Evolutionary conservation across 129 eudicot genomes (phyloP).

Genomic region (Lonicera japonica): DNA sequence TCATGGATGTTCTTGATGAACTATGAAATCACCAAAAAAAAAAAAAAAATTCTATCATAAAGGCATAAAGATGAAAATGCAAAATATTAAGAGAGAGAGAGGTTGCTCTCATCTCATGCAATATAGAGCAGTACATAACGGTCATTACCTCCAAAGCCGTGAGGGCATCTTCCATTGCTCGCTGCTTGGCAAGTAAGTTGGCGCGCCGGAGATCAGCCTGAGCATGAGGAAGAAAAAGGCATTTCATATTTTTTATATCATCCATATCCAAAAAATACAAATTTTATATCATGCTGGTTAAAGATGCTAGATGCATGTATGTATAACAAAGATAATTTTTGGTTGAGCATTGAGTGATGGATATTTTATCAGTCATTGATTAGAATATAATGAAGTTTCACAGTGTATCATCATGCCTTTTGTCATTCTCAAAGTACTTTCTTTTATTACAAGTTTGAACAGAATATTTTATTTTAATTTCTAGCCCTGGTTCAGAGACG

Average conservation of each 20-base stretch:
- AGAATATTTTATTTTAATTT: no score
- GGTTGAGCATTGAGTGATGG: no score
- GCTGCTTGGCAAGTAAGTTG: slow-evolving; percentile 81
- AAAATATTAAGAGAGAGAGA: background rate
- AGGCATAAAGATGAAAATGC: background rate
- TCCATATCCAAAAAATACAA: background rate
- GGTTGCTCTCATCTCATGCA: no score
- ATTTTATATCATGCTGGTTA: no score
- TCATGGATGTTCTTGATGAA: slow-evolving; percentile 80
- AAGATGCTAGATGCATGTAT: background rate
- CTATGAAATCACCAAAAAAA: slow-evolving; percentile 19
- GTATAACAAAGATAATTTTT: no score
- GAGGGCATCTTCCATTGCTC: slow-evolving; percentile 87
- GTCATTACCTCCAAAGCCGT: slow-evolving; percentile 98
- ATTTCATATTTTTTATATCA: background rate
- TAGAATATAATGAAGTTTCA: no score
- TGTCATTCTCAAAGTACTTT: no score
- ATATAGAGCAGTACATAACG: no score
- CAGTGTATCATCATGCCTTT: no score
- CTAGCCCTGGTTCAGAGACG: no score
- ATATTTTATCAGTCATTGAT: no score
- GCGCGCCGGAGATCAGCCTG: slow-evolving; percentile 97
- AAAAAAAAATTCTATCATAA: background rate
- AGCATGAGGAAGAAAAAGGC: slow-evolving; percentile 10
- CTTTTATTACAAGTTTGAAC: no score